These are phyloP conservation scores for Auricularia auricula-judae DNA, from an alignment of 768 basidiomycete genomes.

Conservation along the genomic window DNA sequence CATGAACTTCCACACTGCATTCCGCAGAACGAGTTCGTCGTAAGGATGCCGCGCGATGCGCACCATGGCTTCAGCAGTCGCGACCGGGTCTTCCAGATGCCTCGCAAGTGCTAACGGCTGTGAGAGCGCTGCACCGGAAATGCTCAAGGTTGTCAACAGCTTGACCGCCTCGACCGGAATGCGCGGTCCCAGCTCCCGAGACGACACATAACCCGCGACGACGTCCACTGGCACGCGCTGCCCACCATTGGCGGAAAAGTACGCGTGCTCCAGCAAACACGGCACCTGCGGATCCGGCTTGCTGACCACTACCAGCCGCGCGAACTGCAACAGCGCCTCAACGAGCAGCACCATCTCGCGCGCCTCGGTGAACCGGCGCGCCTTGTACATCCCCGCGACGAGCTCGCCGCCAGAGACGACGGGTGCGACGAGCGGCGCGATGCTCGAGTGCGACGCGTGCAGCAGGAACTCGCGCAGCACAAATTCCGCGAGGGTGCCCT, in stretches of 20 bases:
- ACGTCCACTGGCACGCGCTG: constrained; percentile 67
- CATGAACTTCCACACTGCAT: constrained; percentile 76
- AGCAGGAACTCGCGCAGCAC: constrained; percentile 62
- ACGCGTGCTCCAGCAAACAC: constrained; percentile 56
- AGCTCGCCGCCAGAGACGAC: constrained; percentile 53
- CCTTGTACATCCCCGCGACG: constrained; percentile 44
- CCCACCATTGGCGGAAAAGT: constrained; percentile 40
- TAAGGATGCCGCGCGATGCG: constrained; percentile 70
- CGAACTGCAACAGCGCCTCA: constrained; percentile 52
- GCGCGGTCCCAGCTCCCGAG: constrained; percentile 44
- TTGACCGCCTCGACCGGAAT: constrained; percentile 59
- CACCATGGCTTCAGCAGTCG: constrained; percentile 53
- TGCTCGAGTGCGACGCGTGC: constrained; percentile 67
- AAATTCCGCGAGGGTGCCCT: constrained; percentile 40
- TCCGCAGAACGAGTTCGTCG: constrained; percentile 61
- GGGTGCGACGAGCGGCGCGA: constrained; percentile 66
- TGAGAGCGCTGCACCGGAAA: constrained; percentile 43
- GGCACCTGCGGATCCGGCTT: constrained; percentile 40
- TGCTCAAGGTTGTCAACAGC: constrained; percentile 55
- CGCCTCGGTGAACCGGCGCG: constrained; percentile 61
- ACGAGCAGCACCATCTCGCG: constrained; percentile 57
- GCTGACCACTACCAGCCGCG: constrained; percentile 49
- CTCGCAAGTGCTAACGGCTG: constrained; percentile 64
- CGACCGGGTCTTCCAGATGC: constrained; percentile 68
- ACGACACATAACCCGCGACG: constrained; percentile 54